A percentile compares a stretch with the other conserved stretches of the same genome.
Evolutionary conservation across 495 filamentous ascomycete species (phyloP).

Genomic region (Penicillium psychrofluorescens): DNA sequence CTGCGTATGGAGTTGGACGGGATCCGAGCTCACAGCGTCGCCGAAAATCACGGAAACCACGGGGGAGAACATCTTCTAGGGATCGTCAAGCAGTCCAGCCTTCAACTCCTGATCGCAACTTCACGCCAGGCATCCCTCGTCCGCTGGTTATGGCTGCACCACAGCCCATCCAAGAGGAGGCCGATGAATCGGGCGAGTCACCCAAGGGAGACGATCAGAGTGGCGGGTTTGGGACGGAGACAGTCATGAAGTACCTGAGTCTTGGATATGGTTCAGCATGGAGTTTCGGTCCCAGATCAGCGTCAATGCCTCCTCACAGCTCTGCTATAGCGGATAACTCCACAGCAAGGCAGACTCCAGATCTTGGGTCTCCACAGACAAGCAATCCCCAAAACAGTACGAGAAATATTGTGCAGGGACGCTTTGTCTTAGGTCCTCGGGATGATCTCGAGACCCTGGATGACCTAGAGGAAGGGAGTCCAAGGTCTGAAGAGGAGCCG

Average conservation of each 20-base stretch:
- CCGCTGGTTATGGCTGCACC: conserved; percentile 29
- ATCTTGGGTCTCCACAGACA: not conserved
- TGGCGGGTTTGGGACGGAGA: conserved; percentile 30
- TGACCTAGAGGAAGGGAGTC: conserved; percentile 21
- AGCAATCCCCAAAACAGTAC: not conserved
- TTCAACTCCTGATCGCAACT: conserved; percentile 17
- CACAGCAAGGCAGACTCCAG: not conserved
- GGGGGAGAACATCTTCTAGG: conserved; percentile 7
- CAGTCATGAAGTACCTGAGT: conserved; percentile 52
- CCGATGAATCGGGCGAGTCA: conserved; percentile 2
- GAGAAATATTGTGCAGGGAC: conserved; percentile 3
- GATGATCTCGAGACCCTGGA: conserved; percentile 20
- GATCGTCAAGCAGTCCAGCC: conserved; percentile 4
- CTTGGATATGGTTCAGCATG: conserved; percentile 56
- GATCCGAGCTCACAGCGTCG: conserved; percentile 55
- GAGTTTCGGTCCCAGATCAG: conserved; percentile 33
- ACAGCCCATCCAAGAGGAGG: conserved; percentile 9
- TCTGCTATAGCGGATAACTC: conserved; percentile 1
- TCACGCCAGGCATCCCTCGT: conserved; percentile 37
- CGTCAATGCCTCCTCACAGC: conserved; percentile 12
- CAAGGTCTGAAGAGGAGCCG: conserved; percentile 12
- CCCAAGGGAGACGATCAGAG: conserved; percentile 11
- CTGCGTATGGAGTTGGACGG: conserved; percentile 73
- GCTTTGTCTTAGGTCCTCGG: conserved; percentile 19
- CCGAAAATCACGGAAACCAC: conserved; percentile 26